Percentiles rank a stretch among this genome's conserved stretches.
phyloP scores from a whole-genome alignment of 2,329 filamentous ascomycete genomes.

The Cryphonectria radicalis region DNA sequence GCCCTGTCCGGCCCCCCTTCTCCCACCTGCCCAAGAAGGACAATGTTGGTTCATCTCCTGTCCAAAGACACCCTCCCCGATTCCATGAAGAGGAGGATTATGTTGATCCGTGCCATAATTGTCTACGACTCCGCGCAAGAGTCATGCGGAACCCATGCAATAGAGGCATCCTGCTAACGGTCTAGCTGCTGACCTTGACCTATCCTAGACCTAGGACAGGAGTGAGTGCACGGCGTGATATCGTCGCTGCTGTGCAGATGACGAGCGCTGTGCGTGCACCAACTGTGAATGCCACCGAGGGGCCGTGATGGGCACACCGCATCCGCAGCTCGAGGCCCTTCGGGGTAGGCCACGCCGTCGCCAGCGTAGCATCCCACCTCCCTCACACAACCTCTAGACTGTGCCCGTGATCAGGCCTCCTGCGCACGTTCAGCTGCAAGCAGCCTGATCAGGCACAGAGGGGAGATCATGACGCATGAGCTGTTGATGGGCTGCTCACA shows the following conservation, averaged over 20 bases:
- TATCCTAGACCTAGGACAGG: background rate
- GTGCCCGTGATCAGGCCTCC: background rate
- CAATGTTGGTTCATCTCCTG: constrained; percentile 3
- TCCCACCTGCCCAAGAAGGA: constrained; percentile 12
- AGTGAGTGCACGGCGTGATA: background rate
- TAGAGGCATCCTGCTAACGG: background rate
- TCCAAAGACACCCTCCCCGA: constrained; percentile 12
- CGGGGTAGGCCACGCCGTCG: background rate
- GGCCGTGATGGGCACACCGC: constrained; percentile 1
- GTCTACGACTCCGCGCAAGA: background rate
- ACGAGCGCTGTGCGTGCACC: background rate
- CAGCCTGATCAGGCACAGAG: background rate
- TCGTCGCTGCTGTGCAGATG: constrained; percentile 8
- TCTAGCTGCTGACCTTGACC: background rate
- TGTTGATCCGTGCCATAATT: background rate
- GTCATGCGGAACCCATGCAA: background rate
- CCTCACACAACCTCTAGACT: background rate
- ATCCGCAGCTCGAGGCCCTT: background rate
- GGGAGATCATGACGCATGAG: background rate
- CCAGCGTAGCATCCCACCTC: constrained; percentile 15
- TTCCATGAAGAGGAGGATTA: background rate
- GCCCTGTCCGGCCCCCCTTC: background rate
- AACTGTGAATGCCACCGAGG: background rate
- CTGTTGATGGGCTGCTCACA: background rate
- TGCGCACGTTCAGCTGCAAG: background rate